Base-by-base conservation (phyloP, 495 filamentous ascomycete genomes). In the Hypoxylon intermedium region DNA sequence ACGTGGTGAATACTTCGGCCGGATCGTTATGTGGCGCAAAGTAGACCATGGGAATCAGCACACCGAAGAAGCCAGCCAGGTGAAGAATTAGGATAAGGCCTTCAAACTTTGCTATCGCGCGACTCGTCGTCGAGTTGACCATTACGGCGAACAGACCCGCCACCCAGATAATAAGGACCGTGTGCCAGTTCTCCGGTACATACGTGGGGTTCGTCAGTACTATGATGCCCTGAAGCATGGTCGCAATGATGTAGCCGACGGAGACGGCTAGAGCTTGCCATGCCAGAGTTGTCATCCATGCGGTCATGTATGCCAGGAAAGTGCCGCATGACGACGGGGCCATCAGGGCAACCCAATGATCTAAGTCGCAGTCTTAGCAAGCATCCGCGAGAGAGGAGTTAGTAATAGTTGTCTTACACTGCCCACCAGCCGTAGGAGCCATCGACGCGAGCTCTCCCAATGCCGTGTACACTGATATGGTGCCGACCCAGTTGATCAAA, bases 401-500 rank as follows among this genome's bases (percentile, higher is more conserved):
- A n/a, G n/a, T n/a, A n/a, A 16, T 9, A 6, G 47, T 18, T 3
- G 11, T 31, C 67, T 52, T 49, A 67, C 60, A 70, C 52, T 70
- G 60, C 6, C 67, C 63, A 15, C 60, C 67, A 18, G 67, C 46
- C 12, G 67, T 70, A 0, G 67, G 67, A 3, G 69, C 77, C 69
- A 81, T 80, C 0, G 79, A 82, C 2, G 77, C 75, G 45, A 83
- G 49, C 55, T 83, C 81, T 16, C 74, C 67, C 31, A 83, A 74
- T 6, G 74, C 72, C 2, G 74, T 74, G 55, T 77, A 81, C 3
- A 77, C 70, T 0, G 76, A 81, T 20, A 80, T 60, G 2, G 74
- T 79, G 3, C 77, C 77, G 6, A 76, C 53, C 81, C 81, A 84
- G 9, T 71, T 75, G 44, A 83, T 76, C 6, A 83, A 37, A 44